A percentile compares a stretch with the other conserved stretches of the same genome.
phyloP scores from a whole-genome alignment of 2,329 filamentous ascomycete species.

The Phialocephala subalpina region DNA sequence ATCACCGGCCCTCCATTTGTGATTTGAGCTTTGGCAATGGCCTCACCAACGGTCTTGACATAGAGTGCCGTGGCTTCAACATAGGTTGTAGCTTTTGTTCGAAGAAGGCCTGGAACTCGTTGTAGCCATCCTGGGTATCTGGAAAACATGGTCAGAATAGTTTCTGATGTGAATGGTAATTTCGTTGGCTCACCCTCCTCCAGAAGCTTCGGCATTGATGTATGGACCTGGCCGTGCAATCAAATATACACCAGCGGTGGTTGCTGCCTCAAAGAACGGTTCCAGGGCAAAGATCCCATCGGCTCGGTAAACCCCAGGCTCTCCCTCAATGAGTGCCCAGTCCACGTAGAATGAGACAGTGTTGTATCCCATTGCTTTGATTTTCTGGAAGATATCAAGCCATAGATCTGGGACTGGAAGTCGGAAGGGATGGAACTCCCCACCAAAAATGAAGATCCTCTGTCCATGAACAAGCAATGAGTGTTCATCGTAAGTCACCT shows the following conservation, averaged over 20 bases:
- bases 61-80: conserved; percentile 72
- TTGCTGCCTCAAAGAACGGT: conserved; percentile 77
- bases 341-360: conserved; percentile 79
- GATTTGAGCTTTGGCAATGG: conserved; percentile 78
- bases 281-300: conserved; percentile 77
- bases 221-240: conserved; percentile 76
- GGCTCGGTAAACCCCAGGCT: conserved; percentile 70
- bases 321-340: conserved; percentile 79
- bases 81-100: conserved; percentile 67
- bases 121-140: conserved; percentile 71
- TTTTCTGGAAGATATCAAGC: conserved; percentile 80
- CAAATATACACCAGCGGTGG: conserved; percentile 75
- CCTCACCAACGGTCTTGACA: conserved; percentile 63
- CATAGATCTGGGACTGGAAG: conserved; percentile 67
- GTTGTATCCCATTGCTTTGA: conserved; percentile 81
- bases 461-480: conserved; percentile 76
- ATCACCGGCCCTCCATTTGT: conserved; percentile 81
- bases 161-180: background rate
- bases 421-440: conserved; percentile 49
- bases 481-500: conserved; percentile 75
- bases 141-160: conserved; percentile 1
- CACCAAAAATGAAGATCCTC: conserved; percentile 75
- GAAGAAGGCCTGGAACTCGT: conserved; percentile 65
- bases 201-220: conserved; percentile 78
- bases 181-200: conserved; percentile 57